Percentiles rank a stretch among this genome's conserved stretches.
Evolutionary conservation across 2,329 filamentous ascomycete species (phyloP).

Genomic region (Chaetomium globosum): DNA sequence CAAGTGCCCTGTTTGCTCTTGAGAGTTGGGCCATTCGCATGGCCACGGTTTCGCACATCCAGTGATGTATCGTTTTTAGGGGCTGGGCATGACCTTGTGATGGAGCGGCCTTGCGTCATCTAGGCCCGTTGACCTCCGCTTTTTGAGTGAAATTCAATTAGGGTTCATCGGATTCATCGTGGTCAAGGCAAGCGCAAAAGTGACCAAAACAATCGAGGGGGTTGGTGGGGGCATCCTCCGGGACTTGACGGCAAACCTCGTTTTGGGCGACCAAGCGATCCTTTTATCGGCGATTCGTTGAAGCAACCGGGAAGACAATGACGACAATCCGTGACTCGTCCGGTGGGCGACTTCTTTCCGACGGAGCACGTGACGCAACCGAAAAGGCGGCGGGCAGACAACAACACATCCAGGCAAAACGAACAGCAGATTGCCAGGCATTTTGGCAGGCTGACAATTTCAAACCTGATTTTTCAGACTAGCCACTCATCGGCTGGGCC

Average conservation of each 20-base stretch:
- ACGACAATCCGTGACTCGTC: neutral
- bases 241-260: neutral
- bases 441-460: conserved; percentile 26
- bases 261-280: too few relatives aligned
- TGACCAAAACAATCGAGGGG: neutral
- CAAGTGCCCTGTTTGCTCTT: neutral
- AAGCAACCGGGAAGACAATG: neutral
- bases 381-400: neutral
- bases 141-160: neutral
- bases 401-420: neutral
- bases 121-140: neutral
- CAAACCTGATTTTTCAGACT: conserved; percentile 5
- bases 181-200: neutral
- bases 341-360: too few relatives aligned
- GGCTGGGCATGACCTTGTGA: neutral
- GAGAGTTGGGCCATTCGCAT: neutral
- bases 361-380: neutral
- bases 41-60: neutral
- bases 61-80: conserved; percentile 4
- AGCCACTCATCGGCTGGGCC: conserved; percentile 20
- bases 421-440: conserved; percentile 20
- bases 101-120: neutral
- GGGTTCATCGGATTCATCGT: neutral
- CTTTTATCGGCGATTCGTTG: too few relatives aligned
- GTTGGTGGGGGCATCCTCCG: too few relatives aligned